Percentiles rank a stretch among this genome's conserved stretches.
phyloP scores from a whole-genome alignment of 306 rosid genomes.

The Lathyrus aphaca region DNA sequence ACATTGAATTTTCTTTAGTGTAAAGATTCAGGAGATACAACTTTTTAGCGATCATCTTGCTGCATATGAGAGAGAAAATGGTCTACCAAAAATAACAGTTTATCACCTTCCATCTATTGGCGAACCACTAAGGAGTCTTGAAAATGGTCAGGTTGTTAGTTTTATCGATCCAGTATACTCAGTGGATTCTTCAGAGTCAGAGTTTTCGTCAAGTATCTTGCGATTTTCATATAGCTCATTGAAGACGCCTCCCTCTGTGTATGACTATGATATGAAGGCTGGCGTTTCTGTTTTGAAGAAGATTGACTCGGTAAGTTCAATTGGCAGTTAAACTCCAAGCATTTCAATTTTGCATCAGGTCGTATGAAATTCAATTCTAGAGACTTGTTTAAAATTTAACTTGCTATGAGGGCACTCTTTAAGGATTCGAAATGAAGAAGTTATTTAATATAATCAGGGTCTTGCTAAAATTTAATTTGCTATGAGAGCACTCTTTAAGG shows the following conservation, averaged over 20 bases:
- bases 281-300: conserved; percentile 75
- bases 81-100: conserved; percentile 71
- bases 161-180: conserved; percentile 80
- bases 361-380: neutral
- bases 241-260: conserved; percentile 81
- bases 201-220: conserved; percentile 71
- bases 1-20: conserved; percentile 55
- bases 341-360: conserved; percentile 30
- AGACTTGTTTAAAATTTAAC: neutral
- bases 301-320: conserved; percentile 69
- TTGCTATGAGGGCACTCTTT: no score
- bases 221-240: conserved; percentile 80
- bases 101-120: conserved; percentile 73
- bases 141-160: conserved; percentile 61
- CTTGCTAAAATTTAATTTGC: no score
- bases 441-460: neutral
- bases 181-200: conserved; percentile 58
- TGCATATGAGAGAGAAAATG: conserved; percentile 76
- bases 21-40: conserved; percentile 77
- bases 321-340: conserved; percentile 30
- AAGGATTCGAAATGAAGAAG: no score
- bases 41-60: conserved; percentile 76
- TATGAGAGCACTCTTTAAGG: no score
- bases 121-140: conserved; percentile 65
- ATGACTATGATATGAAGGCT: conserved; percentile 87